A percentile compares a stretch with the other conserved stretches of the same genome.
Conservation (phyloP, 306 rosid species). For the Trichosanthes truncata region DNA sequence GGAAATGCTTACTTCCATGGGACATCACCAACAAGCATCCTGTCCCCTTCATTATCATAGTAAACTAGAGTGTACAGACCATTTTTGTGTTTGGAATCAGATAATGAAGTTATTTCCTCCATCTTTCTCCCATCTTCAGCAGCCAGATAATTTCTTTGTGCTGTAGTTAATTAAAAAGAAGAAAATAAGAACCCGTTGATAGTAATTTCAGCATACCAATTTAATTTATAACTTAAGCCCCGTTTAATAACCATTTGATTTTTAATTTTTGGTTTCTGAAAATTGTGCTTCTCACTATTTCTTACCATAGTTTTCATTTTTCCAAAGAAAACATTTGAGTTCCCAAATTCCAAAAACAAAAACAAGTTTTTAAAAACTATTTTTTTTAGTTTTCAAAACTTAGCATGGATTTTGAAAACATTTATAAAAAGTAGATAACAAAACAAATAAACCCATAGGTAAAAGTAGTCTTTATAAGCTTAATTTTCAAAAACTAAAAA, state of each 20-base stretch:
- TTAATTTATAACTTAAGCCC: not conserved
- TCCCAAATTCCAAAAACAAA: too few relatives aligned
- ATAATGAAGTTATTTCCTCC: constrained; percentile 29
- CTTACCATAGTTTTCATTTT: too few relatives aligned
- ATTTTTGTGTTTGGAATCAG: constrained; percentile 31
- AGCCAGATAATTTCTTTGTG: constrained; percentile 41
- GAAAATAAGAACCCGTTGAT: not conserved
- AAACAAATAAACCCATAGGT: too few relatives aligned
- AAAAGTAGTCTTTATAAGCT: not conserved
- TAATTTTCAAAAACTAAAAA: not conserved
- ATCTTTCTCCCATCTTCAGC: constrained; percentile 35
- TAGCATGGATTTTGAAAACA: too few relatives aligned
- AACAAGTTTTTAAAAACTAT: not conserved
- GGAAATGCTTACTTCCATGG: constrained; percentile 77
- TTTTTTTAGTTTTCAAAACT: not conserved
- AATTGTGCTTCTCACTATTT: not conserved
- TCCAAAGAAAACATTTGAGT: too few relatives aligned
- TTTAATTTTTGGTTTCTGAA: not conserved
- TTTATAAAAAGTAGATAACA: too few relatives aligned
- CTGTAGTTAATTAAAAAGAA: constrained; percentile 17
- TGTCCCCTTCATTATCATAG: constrained; percentile 85
- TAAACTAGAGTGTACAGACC: constrained; percentile 68
- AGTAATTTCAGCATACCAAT: not conserved
- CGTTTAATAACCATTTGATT: not conserved
- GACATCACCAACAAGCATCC: constrained; percentile 85